Conservation (phyloP, 495 filamentous ascomycete genomes). For the Trypethelium eluteriae region DNA sequence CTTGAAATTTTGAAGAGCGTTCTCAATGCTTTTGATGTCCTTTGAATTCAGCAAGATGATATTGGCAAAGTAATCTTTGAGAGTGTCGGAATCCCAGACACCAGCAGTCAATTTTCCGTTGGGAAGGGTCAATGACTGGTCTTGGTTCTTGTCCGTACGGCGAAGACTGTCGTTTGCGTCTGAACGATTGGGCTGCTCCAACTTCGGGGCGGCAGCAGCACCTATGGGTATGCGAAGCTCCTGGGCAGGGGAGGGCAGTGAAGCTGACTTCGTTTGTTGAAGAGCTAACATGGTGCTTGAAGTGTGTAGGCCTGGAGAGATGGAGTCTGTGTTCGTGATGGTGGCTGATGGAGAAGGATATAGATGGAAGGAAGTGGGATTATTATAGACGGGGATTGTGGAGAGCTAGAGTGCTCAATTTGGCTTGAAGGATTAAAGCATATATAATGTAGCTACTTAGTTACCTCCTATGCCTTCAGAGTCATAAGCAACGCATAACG, state of each 20-base stretch:
- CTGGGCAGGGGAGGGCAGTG: not conserved
- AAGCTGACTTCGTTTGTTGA: not conserved
- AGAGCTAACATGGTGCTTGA: too few relatives aligned
- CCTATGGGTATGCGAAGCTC: too few relatives aligned
- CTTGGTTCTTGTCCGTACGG: not conserved
- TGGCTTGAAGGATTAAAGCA: not conserved
- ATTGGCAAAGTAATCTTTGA: not conserved
- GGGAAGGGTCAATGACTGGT: not conserved
- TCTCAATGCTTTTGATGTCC: constrained; percentile 20
- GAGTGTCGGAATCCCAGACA: not conserved
- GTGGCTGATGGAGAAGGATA: not conserved
- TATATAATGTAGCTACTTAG: not conserved
- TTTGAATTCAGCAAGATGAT: constrained; percentile 14
- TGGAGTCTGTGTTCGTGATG: not conserved
- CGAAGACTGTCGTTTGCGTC: not conserved
- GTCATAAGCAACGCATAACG: not conserved
- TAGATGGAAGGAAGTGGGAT: too few relatives aligned
- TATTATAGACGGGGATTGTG: too few relatives aligned
- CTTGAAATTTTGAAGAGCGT: constrained; percentile 21
- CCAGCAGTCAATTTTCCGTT: not conserved
- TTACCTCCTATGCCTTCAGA: not conserved
- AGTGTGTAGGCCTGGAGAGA: too few relatives aligned
- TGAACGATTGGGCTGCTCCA: not conserved
- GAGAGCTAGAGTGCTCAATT: too few relatives aligned
- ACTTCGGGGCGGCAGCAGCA: not conserved